Percentiles rank a stretch among this genome's conserved stretches.
phyloP scores from a whole-genome alignment of 2,329 filamentous ascomycete species.

The Aspergillus texensis region DNA sequence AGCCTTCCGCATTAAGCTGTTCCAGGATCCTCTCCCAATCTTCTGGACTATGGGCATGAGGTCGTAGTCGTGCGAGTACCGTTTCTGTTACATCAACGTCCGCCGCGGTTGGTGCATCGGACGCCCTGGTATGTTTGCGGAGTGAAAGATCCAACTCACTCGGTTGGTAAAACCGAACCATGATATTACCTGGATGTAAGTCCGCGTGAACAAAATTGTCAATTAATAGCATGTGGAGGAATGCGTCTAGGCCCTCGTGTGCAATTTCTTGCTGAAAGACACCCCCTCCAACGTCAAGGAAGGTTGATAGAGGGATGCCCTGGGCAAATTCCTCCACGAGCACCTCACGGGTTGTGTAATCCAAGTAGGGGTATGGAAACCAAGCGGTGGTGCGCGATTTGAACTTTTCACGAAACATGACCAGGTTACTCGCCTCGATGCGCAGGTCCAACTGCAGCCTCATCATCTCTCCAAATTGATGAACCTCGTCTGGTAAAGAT shows the following conservation, averaged over 20 bases:
- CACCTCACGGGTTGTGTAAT: constrained; percentile 89
- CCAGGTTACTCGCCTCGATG: constrained; percentile 88
- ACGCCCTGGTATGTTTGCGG: constrained; percentile 45
- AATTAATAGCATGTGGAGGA: constrained; percentile 92
- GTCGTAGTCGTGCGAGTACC: constrained; percentile 77
- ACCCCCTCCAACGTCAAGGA: constrained; percentile 88
- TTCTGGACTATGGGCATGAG: constrained; percentile 66
- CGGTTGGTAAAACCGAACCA: constrained; percentile 96
- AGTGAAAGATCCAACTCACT: constrained; percentile 69
- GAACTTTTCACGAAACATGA: constrained; percentile 88
- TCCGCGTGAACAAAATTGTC: constrained; percentile 99
- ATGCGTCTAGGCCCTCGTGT: constrained; percentile 91
- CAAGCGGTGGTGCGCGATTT: constrained; percentile 86
- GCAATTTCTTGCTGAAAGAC: constrained; percentile 93
- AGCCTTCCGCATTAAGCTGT: constrained; percentile 82
- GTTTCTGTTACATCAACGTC: constrained; percentile 81
- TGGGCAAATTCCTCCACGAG: constrained; percentile 95
- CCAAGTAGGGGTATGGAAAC: constrained; percentile 92
- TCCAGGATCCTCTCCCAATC: constrained; percentile 75
- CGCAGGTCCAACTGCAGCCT: constrained; percentile 91
- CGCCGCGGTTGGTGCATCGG: constrained; percentile 49
- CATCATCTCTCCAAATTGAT: constrained; percentile 98
- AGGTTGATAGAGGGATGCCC: constrained; percentile 86
- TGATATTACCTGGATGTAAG: constrained; percentile 96
- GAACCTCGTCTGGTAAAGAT: constrained; percentile 90